Base-by-base conservation (phyloP, 495 filamentous ascomycete species). In the Aspergillus steynii region DNA sequence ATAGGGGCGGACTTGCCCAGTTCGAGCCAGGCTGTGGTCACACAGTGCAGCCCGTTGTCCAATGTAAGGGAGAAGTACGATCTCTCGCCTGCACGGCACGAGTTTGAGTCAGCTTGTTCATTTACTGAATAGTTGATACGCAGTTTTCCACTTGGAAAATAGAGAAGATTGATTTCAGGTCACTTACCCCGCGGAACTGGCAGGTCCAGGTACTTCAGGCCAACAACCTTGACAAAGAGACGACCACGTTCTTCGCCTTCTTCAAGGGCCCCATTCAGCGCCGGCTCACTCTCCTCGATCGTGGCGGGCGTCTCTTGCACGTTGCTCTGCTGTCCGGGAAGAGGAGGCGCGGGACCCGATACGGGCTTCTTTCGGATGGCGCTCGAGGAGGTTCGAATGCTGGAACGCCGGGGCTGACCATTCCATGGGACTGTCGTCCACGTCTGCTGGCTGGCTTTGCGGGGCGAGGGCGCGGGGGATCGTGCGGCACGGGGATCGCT, bases 361-460 rank as follows among this genome's bases (percentile, higher is more conserved):
- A 77, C 70, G 29, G 86, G 82, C 71, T 87, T 88, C 70, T 86
- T 89, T 46, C 89, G 83, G 42, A 88, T 86, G 51, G 82, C 80
- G 52, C 84, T 83, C 25, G 80, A 77, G 29, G 83, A 77, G 25
- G 82, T 73, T 50, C 88, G 82, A 42, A 87, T 77, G 68, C 89
- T 91, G 59, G 84, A 83, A 26, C 91, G 84, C 56, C 90, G 80
- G 29, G 83, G 78, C 65, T 89, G 88, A 9, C 86, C 83, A 75
- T 96, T 97, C 95, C 95, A 99, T 5, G 95, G 96, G 66, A 96
- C 95, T 25, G 95, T 93, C 20, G 91, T 96, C 92, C 93, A 96
- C 0, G 91, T 92, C 70, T 96, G 90, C 37, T 93, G 84, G 70
- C 81, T 91, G 50, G 80, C 70, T 72, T 95, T 96, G 14, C 91